Conservation (phyloP, 2,329 filamentous ascomycete genomes). For the Fusarium lateritium region DNA sequence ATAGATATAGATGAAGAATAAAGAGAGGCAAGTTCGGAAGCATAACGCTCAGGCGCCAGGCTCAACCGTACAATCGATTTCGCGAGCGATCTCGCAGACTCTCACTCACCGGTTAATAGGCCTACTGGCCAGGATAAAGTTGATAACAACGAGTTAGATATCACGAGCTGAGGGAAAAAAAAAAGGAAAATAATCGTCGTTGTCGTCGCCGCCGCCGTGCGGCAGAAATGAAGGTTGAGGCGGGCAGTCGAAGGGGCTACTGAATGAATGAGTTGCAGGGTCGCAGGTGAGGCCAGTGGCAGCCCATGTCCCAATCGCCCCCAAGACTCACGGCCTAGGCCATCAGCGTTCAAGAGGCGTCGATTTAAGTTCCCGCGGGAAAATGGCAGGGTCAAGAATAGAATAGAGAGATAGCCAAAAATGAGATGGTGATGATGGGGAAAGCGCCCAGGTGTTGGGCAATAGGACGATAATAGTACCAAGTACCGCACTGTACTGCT, state of each 20-base stretch:
- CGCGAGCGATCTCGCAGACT: slow-evolving; percentile 9
- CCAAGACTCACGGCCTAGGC: slow-evolving; percentile 53
- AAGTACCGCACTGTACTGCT: slow-evolving; percentile 33
- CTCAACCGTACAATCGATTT: slow-evolving; percentile 15
- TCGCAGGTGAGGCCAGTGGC: slow-evolving; percentile 53
- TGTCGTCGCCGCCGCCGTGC: slow-evolving; percentile 36
- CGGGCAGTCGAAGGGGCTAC: slow-evolving; percentile 43
- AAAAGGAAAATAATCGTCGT: slow-evolving; percentile 1
- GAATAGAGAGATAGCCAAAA: slow-evolving; percentile 37
- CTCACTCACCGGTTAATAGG: slow-evolving; percentile 43
- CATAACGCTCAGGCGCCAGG: slow-evolving; percentile 15
- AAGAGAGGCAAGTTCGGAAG: slow-evolving; percentile 18
- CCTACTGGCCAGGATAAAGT: slow-evolving; percentile 33
- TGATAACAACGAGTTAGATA: slow-evolving; percentile 21
- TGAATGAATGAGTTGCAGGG: slow-evolving; percentile 48
- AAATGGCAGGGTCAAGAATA: slow-evolving; percentile 34
- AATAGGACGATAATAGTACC: slow-evolving; percentile 18
- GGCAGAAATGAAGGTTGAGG: slow-evolving; percentile 35
- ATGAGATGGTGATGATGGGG: slow-evolving; percentile 42
- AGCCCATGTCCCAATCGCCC: slow-evolving; percentile 59
- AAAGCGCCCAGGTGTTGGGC: slow-evolving; percentile 26
- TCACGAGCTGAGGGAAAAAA: slow-evolving; percentile 7
- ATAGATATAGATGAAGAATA: background rate
- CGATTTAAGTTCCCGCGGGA: slow-evolving; percentile 20
- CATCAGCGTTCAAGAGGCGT: slow-evolving; percentile 50